Conservation (phyloP, 352 stramenopile species). For the Pythium pectinolyticum region DNA sequence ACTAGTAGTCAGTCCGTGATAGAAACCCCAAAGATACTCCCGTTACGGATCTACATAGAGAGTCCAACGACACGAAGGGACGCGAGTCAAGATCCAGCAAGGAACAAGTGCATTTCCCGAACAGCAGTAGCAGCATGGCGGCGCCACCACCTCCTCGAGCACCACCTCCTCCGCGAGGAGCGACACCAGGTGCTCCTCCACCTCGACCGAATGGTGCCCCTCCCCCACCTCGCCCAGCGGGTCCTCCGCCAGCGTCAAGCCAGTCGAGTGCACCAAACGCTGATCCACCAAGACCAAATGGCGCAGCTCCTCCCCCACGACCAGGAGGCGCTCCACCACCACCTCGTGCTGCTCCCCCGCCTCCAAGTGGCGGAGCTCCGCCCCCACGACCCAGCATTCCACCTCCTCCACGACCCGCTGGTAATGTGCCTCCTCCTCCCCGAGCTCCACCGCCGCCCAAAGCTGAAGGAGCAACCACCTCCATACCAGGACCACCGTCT, state of each 20-base stretch:
- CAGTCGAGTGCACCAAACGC: not conserved
- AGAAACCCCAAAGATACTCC: constrained; percentile 4
- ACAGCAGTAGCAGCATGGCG: not conserved
- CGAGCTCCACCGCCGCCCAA: not conserved
- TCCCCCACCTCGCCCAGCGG: constrained; percentile 25
- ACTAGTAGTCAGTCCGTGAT: no score
- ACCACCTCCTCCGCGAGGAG: constrained; percentile 2
- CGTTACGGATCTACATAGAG: not conserved
- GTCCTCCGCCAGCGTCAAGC: not conserved
- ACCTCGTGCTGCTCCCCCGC: constrained; percentile 4
- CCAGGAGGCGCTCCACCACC: constrained; percentile 12
- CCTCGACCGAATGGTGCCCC: constrained; percentile 25
- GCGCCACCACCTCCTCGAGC: constrained; percentile 1
- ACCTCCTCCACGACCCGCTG: constrained; percentile 32
- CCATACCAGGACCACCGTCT: constrained; percentile 13
- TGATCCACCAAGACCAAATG: constrained; percentile 32
- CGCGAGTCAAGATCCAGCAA: constrained; percentile 9
- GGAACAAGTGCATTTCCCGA: not conserved
- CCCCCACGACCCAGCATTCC: constrained; percentile 17
- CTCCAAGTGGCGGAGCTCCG: constrained; percentile 2
- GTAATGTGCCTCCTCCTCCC: constrained; percentile 32
- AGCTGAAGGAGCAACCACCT: no score
- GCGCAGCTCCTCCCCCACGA: constrained; percentile 17
- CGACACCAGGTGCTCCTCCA: constrained; percentile 8
- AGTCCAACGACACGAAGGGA: not conserved